Evolutionary conservation across 352 stramenopile genomes (phyloP).

Genomic region (Phytophthora cryptogea): DNA sequence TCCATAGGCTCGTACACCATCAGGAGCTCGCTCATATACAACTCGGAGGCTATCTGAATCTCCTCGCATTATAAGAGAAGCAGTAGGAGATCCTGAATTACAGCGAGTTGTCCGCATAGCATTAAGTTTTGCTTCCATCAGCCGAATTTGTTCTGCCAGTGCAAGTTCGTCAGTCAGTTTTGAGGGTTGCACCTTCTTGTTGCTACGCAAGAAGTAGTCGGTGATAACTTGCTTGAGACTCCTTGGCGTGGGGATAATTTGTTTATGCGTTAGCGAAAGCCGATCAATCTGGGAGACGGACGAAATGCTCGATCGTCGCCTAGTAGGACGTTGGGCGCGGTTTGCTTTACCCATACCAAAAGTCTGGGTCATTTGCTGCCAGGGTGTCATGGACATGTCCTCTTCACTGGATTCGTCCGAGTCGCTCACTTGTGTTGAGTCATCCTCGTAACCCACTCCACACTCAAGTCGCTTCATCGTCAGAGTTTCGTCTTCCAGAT

Average conservation of each 20-base stretch:
- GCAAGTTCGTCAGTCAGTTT: constrained; percentile 29
- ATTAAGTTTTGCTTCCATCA: constrained; percentile 42
- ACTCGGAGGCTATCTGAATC: constrained; percentile 41
- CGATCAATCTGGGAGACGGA: constrained; percentile 68
- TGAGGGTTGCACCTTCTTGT: constrained; percentile 69
- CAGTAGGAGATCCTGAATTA: constrained; percentile 7
- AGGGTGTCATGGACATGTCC: constrained; percentile 80
- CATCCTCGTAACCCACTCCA: constrained; percentile 73
- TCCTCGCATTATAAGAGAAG: background rate
- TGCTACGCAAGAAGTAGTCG: constrained; percentile 68
- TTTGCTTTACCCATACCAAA: constrained; percentile 69
- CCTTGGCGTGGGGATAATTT: constrained; percentile 53
- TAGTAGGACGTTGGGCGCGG: constrained; percentile 29
- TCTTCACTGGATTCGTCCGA: constrained; percentile 78
- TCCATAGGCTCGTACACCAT: constrained; percentile 55
- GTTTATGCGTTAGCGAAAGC: constrained; percentile 53
- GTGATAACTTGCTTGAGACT: constrained; percentile 64
- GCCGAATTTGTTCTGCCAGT: constrained; percentile 35
- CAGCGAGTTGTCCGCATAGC: constrained; percentile 30
- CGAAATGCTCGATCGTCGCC: constrained; percentile 65
- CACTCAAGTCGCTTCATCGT: constrained; percentile 77
- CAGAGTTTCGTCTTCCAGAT: constrained; percentile 48
- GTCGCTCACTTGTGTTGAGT: constrained; percentile 85
- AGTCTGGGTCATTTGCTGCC: constrained; percentile 86
- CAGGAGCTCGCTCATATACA: constrained; percentile 44